phyloP scores from a whole-genome alignment of 257 asterid genomes.

The Lycium ferocissimum region DNA sequence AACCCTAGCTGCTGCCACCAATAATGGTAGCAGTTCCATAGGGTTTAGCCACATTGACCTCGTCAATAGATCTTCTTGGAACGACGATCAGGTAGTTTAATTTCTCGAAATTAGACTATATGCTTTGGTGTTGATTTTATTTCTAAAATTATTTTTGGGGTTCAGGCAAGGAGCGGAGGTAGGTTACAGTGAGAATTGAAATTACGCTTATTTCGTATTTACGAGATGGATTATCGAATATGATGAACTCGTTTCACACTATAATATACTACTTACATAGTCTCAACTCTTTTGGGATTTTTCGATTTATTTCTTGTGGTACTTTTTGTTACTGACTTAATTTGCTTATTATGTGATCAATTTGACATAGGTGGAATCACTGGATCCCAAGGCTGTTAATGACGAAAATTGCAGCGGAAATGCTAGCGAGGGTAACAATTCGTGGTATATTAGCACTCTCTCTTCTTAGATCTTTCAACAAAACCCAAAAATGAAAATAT shows the following conservation, averaged over 20 bases:
- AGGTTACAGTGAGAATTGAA: neutral
- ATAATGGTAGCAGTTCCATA: constrained; percentile 38
- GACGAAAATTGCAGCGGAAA: constrained; percentile 61
- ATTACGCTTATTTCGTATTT: neutral
- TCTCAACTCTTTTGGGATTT: neutral
- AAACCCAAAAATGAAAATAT: too few relatives aligned
- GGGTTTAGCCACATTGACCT: constrained; percentile 56
- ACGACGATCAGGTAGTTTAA: constrained; percentile 61
- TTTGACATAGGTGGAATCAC: constrained; percentile 52
- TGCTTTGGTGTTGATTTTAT: constrained; percentile 23
- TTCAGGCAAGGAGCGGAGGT: neutral
- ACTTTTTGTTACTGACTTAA: neutral
- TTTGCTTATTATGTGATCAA: neutral
- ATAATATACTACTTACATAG: too few relatives aligned
- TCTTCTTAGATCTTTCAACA: neutral
- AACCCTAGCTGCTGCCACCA: constrained; percentile 35
- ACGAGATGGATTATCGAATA: too few relatives aligned
- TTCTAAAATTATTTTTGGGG: too few relatives aligned
- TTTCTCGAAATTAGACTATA: neutral
- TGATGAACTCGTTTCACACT: too few relatives aligned
- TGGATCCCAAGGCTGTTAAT: constrained; percentile 61
- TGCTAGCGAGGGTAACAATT: constrained; percentile 56
- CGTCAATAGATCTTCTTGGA: constrained; percentile 62
- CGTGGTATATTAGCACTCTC: constrained; percentile 58
- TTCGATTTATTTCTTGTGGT: constrained; percentile 41